Conservation (phyloP, 2,329 filamentous ascomycete genomes). For the Diaporthe ilicicola region DNA sequence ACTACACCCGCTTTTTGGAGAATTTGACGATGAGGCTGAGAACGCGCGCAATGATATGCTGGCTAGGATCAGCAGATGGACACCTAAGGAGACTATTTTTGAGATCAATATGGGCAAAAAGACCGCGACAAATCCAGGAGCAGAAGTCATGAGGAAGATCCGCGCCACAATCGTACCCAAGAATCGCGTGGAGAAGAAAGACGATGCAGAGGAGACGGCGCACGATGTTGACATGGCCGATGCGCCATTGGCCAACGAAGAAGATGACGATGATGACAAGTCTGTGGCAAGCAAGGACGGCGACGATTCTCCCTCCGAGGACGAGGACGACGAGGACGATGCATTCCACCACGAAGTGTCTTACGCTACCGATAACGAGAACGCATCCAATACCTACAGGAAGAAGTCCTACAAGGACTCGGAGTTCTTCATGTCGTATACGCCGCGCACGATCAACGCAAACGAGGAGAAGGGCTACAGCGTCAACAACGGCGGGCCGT, state of each 20-base stretch:
- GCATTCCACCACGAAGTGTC: conserved; percentile 74
- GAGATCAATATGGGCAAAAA: conserved; percentile 83
- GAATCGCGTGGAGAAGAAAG: conserved; percentile 52
- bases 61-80: conserved; percentile 85
- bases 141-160: conserved; percentile 78
- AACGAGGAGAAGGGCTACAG: conserved; percentile 94
- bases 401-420: conserved; percentile 68
- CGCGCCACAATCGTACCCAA: conserved; percentile 73
- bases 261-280: conserved; percentile 42
- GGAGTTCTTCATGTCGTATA: conserved; percentile 97
- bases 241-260: conserved; percentile 39
- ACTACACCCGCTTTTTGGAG: conserved; percentile 82
- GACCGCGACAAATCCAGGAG: conserved; percentile 67
- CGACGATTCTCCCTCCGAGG: conserved; percentile 55
- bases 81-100: conserved; percentile 94
- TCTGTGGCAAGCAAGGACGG: conserved; percentile 48
- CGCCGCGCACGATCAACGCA: conserved; percentile 79
- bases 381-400: conserved; percentile 56
- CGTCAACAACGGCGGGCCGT: conserved; percentile 79
- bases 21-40: conserved; percentile 71
- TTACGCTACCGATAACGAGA: neutral
- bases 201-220: conserved; percentile 45
- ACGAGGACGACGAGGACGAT: conserved; percentile 65
- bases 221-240: conserved; percentile 42
- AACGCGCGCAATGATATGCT: conserved; percentile 85